These are phyloP conservation scores for Myrmaecium sp. DNA, from an alignment of 2,329 filamentous ascomycete species.

Conservation along the genomic window DNA sequence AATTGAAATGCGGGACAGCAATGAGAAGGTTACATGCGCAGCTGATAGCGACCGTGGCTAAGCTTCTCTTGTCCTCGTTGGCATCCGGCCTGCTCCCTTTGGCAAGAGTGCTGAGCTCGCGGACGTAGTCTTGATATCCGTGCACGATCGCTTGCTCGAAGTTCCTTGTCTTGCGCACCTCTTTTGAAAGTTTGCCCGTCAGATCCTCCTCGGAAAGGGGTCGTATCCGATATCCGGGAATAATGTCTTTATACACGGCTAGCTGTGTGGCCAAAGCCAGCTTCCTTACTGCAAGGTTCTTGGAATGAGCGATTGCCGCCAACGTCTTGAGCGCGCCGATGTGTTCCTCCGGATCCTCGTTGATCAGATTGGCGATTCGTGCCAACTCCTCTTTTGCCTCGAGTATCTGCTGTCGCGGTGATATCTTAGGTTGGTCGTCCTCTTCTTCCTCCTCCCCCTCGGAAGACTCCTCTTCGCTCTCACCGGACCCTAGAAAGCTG, in stretches of 20 bases:
- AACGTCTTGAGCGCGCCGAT: constrained; percentile 62
- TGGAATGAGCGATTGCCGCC: constrained; percentile 53
- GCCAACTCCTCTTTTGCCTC: constrained; percentile 88
- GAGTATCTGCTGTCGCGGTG: constrained; percentile 62
- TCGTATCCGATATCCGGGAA: constrained; percentile 89
- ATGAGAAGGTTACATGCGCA: constrained; percentile 71
- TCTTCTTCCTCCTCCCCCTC: constrained; percentile 26
- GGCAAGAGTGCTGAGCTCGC: constrained; percentile 52
- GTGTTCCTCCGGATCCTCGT: constrained; percentile 88
- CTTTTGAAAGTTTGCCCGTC: constrained; percentile 73
- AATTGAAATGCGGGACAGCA: constrained; percentile 92
- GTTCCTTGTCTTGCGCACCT: constrained; percentile 62
- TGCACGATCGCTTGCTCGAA: constrained; percentile 80
- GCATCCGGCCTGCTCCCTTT: constrained; percentile 33
- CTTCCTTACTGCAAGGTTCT: constrained; percentile 62
- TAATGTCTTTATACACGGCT: constrained; percentile 86
- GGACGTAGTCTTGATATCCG: constrained; percentile 73
- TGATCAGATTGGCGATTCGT: constrained; percentile 61
- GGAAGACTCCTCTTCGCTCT: constrained; percentile 34
- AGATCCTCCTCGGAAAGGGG: constrained; percentile 58
- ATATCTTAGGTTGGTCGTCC: constrained; percentile 44
- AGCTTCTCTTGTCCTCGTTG: constrained; percentile 19
- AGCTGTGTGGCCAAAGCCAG: constrained; percentile 74
- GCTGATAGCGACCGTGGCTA: constrained; percentile 63
- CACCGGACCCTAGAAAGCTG: constrained; percentile 44